Conservation (phyloP, 2,329 filamentous ascomycete species). For the Xylaria sp. region DNA sequence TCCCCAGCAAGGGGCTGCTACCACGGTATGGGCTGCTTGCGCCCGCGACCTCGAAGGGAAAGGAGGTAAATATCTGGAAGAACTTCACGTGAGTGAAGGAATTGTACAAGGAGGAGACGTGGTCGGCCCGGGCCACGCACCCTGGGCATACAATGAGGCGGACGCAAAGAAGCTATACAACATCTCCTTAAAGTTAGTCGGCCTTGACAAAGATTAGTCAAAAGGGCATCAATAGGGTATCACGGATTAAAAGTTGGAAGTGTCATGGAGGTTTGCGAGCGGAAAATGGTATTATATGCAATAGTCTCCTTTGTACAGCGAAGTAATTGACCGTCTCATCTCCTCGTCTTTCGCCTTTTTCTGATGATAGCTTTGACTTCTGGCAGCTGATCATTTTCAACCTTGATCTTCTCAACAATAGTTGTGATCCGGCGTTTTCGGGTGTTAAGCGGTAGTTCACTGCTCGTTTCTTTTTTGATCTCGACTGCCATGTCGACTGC, state of each 20-base stretch:
- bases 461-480: slow-evolving; percentile 41
- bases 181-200: slow-evolving; percentile 15
- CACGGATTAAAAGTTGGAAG: background rate
- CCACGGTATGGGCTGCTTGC: slow-evolving; percentile 54
- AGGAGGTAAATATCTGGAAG: slow-evolving; percentile 53
- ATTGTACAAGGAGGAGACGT: slow-evolving; percentile 14
- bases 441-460: slow-evolving; percentile 14
- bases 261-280: background rate
- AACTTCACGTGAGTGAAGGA: slow-evolving; percentile 25
- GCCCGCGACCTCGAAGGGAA: slow-evolving; percentile 52
- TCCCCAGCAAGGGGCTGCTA: slow-evolving; percentile 56
- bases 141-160: slow-evolving; percentile 21
- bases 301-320: background rate
- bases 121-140: slow-evolving; percentile 15
- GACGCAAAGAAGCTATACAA: slow-evolving; percentile 28
- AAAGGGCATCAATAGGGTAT: background rate
- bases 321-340: slow-evolving; percentile 22
- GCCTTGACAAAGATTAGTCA: background rate
- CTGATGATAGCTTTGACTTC: slow-evolving; percentile 28
- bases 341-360: slow-evolving; percentile 40
- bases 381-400: slow-evolving; percentile 34
- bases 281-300: background rate
- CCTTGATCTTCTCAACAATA: slow-evolving; percentile 40
- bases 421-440: slow-evolving; percentile 41
- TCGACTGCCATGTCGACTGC: slow-evolving; percentile 46